A percentile compares a stretch with the other conserved stretches of the same genome.
These are phyloP conservation scores for Mortierella sp. DNA, from an alignment of 371 early-diverging fungal genomes.

Conservation along the genomic window DNA sequence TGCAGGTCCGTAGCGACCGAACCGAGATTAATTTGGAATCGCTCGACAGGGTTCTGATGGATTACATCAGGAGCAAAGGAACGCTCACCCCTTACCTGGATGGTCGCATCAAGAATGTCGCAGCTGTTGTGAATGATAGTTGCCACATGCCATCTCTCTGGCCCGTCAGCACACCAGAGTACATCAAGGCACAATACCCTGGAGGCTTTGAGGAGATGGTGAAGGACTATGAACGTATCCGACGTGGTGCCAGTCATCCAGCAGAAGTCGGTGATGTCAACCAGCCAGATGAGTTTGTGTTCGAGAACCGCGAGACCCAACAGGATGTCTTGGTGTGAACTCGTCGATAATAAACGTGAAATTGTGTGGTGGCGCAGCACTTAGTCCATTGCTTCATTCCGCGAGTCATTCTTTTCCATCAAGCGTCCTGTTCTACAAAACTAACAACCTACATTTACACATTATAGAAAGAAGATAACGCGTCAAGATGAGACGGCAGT, in stretches of 20 bases:
- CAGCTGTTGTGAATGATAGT: background rate
- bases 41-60: slow-evolving; percentile 46
- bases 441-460: too few species aligned
- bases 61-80: slow-evolving; percentile 20
- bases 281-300: background rate
- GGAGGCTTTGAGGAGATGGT: slow-evolving; percentile 36
- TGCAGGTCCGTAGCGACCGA: slow-evolving; percentile 4
- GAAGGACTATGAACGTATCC: slow-evolving; percentile 26
- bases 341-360: too few species aligned
- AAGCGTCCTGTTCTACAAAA: too few species aligned
- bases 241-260: background rate
- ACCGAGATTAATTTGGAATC: slow-evolving; percentile 12
- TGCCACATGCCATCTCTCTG: slow-evolving; percentile 1
- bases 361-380: too few species aligned
- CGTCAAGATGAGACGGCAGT: too few species aligned
- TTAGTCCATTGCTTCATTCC: too few species aligned
- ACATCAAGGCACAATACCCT: slow-evolving; percentile 37
- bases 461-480: too few species aligned
- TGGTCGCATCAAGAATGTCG: slow-evolving; percentile 51
- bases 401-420: too few species aligned
- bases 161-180: slow-evolving; percentile 36
- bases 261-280: background rate
- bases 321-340: too few species aligned
- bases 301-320: slow-evolving; percentile 8
- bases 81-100: slow-evolving; percentile 47